Conservation (phyloP, 169 alveolate species). For the Cryptosporidium meleagridis region DNA sequence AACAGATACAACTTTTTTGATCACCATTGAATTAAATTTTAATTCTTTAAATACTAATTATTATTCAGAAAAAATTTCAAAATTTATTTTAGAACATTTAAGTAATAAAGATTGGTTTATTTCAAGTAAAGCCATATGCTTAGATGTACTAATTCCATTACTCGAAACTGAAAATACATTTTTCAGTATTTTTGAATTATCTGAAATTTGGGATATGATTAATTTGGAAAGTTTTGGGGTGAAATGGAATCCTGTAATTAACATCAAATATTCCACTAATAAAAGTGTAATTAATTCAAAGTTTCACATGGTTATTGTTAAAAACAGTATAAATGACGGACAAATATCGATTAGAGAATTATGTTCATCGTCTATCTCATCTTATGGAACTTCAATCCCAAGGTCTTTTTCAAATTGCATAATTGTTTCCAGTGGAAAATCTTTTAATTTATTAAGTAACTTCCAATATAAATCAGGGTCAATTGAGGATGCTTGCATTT, state of each 20-base stretch:
- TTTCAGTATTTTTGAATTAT: background rate
- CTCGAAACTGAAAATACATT: background rate
- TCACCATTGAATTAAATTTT: background rate
- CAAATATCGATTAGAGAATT: background rate
- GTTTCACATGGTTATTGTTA: background rate
- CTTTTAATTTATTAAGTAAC: background rate
- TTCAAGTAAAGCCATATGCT: slow-evolving; percentile 12
- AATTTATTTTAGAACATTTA: background rate
- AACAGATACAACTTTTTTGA: background rate
- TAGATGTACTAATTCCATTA: background rate
- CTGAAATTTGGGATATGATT: slow-evolving; percentile 14
- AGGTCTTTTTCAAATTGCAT: slow-evolving; percentile 40
- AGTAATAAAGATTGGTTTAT: slow-evolving; percentile 30
- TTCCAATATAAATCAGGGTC: slow-evolving; percentile 4
- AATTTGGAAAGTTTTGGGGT: background rate
- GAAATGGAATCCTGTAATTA: slow-evolving; percentile 25
- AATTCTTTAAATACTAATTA: background rate
- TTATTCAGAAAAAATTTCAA: background rate
- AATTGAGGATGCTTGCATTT: background rate
- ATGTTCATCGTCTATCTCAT: slow-evolving; percentile 33
- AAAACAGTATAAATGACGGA: background rate
- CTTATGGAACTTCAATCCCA: slow-evolving; percentile 60
- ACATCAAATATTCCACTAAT: background rate
- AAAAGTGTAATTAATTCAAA: background rate
- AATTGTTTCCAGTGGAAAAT: background rate